These are phyloP conservation scores for Teratosphaeriaceae sp. DNA, from an alignment of 2,329 filamentous ascomycete genomes.

Conservation along the genomic window DNA sequence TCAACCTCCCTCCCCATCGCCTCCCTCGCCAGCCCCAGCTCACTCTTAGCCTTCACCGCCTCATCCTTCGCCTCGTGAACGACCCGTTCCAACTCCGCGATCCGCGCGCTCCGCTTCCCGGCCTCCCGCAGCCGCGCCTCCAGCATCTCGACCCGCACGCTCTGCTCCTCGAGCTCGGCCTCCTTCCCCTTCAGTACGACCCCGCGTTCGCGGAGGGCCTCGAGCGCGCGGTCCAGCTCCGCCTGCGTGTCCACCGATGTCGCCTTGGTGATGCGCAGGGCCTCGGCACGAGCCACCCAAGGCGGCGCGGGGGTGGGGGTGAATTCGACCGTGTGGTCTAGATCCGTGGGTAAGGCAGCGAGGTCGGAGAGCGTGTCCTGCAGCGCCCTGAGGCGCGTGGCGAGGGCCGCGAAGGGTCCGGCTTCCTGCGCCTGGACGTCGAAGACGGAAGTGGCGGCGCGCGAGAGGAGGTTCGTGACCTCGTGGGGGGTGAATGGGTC, in stretches of 20 bases:
- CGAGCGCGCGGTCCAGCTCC: slow-evolving; percentile 71
- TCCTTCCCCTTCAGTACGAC: slow-evolving; percentile 48
- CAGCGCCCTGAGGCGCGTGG: slow-evolving; percentile 59
- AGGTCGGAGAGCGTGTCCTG: slow-evolving; percentile 63
- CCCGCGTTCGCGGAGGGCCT: slow-evolving; percentile 71
- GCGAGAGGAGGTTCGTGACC: slow-evolving; percentile 56
- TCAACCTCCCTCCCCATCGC: slow-evolving; percentile 23
- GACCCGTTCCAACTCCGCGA: slow-evolving; percentile 54
- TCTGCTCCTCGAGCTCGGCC: slow-evolving; percentile 74
- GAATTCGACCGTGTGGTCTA: slow-evolving; percentile 47
- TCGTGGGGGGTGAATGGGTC: slow-evolving; percentile 63
- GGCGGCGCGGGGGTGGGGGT: slow-evolving; percentile 68
- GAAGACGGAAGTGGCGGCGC: slow-evolving; percentile 48
- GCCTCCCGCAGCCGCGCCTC: slow-evolving; percentile 82
- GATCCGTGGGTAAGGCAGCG: slow-evolving; percentile 49
- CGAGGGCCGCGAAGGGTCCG: slow-evolving; percentile 64
- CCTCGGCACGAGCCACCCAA: slow-evolving; percentile 75
- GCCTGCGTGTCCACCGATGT: slow-evolving; percentile 78
- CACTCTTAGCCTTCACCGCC: slow-evolving; percentile 51
- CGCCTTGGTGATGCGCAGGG: slow-evolving; percentile 75
- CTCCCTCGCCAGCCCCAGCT: slow-evolving; percentile 19
- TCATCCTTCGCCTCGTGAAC: slow-evolving; percentile 25
- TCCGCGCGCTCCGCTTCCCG: slow-evolving; percentile 65
- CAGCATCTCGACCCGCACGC: slow-evolving; percentile 90
- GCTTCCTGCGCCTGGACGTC: slow-evolving; percentile 48